Conservation (phyloP, 2,329 filamentous ascomycete species). For the Lecanicillium sp. region DNA sequence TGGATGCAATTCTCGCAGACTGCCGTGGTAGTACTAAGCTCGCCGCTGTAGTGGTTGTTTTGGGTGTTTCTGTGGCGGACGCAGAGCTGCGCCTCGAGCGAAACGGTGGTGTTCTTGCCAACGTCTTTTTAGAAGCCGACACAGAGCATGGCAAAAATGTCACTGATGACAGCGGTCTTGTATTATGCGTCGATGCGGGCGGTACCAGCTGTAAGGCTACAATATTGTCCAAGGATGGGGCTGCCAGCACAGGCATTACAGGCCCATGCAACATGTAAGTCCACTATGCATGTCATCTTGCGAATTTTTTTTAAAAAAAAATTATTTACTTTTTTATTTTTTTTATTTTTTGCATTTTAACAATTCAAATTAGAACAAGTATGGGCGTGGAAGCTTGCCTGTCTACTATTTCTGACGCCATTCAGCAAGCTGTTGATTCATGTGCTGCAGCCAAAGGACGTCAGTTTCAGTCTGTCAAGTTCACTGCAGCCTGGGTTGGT, state of each 20-base stretch:
- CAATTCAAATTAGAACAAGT: conserved; percentile 17
- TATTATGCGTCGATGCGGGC: conserved; percentile 36
- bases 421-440: conserved; percentile 21
- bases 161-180: conserved; percentile 10
- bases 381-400: conserved; percentile 24
- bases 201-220: conserved; percentile 37
- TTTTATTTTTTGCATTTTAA: neutral
- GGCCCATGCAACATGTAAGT: conserved; percentile 36
- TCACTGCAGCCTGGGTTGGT: conserved; percentile 32
- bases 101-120: conserved; percentile 17
- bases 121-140: conserved; percentile 16
- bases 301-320: too few relatives aligned
- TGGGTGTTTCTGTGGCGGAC: conserved; percentile 15
- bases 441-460: conserved; percentile 14
- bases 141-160: neutral
- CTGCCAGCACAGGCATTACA: conserved; percentile 24
- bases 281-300: neutral
- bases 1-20: conserved; percentile 16
- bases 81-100: conserved; percentile 16
- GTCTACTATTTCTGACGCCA: conserved; percentile 21
- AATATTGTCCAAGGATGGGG: conserved; percentile 22
- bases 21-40: conserved; percentile 16
- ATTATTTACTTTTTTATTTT: neutral
- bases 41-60: conserved; percentile 10
- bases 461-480: conserved; percentile 10